phyloP scores from a whole-genome alignment of 2,329 filamentous ascomycete genomes.

The Byssoonygena ceratinophila region DNA sequence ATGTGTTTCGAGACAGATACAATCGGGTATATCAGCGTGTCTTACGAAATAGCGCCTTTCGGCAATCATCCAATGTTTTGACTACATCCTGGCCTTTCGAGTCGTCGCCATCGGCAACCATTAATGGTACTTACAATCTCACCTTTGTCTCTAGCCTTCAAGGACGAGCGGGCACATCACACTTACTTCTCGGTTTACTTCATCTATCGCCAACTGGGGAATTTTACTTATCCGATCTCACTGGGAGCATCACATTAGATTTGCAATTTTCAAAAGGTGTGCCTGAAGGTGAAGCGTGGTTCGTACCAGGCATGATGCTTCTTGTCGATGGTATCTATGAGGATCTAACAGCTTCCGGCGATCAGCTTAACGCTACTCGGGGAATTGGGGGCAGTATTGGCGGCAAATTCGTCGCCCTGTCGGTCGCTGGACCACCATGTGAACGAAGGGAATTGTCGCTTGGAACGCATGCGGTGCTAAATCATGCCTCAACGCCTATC shows the following conservation, averaged over 20 bases:
- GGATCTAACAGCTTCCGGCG: conserved; percentile 54
- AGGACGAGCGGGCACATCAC: conserved; percentile 70
- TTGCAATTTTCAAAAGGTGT: conserved; percentile 69
- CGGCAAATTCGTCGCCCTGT: conserved; percentile 83
- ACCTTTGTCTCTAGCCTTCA: conserved; percentile 69
- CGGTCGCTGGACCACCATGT: conserved; percentile 81
- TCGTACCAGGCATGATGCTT: conserved; percentile 90
- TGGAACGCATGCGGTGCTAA: conserved; percentile 54
- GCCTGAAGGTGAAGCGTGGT: conserved; percentile 80
- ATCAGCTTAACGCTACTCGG: conserved; percentile 61
- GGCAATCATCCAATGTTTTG: conserved; percentile 46
- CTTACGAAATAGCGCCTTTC: conserved; percentile 85
- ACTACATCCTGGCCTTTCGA: conserved; percentile 48
- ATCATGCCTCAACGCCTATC: not conserved
- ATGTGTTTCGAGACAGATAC: conserved; percentile 79
- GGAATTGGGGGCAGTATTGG: conserved; percentile 84
- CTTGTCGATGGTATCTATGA: conserved; percentile 94
- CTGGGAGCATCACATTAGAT: conserved; percentile 77
- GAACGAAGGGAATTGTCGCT: conserved; percentile 73
- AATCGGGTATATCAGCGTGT: conserved; percentile 86
- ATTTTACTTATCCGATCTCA: conserved; percentile 73
- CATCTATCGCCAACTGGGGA: conserved; percentile 69
- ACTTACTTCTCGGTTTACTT: conserved; percentile 78
- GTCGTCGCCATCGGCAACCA: conserved; percentile 42
- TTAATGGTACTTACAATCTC: conserved; percentile 61